Percentiles rank a stretch among this genome's conserved stretches.
Evolutionary conservation across 2,329 filamentous ascomycete genomes (phyloP).

Genomic region (Bipolaris cookei): DNA sequence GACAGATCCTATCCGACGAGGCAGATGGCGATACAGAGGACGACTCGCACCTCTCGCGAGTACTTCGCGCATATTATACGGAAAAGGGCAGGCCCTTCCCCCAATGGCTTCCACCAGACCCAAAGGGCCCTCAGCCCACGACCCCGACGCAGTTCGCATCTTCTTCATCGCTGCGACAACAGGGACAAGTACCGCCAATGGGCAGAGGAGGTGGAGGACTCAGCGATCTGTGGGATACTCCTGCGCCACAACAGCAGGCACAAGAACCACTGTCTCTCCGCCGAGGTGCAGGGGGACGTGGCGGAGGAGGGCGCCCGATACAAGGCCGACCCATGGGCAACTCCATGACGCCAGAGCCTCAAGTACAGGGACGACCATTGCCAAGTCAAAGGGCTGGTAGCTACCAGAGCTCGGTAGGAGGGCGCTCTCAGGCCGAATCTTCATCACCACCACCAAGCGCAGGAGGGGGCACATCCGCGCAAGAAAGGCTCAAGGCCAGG

Average conservation of each 20-base stretch:
- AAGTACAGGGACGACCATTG: conserved; percentile 62
- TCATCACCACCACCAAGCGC: conserved; percentile 50
- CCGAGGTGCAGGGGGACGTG: conserved; percentile 53
- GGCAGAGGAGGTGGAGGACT: conserved; percentile 54
- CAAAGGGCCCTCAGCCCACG: conserved; percentile 67
- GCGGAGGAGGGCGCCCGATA: conserved; percentile 39
- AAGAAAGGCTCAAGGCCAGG: conserved; percentile 81
- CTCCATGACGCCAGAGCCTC: conserved; percentile 43
- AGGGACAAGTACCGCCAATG: conserved; percentile 32
- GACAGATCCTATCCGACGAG: conserved; percentile 69
- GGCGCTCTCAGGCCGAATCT: conserved; percentile 45
- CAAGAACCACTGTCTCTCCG: conserved; percentile 53
- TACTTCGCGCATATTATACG: conserved; percentile 88
- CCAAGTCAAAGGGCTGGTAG: conserved; percentile 77
- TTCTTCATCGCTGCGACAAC: conserved; percentile 52
- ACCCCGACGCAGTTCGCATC: conserved; percentile 58
- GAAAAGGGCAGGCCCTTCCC: conserved; percentile 86
- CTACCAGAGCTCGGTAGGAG: conserved; percentile 64
- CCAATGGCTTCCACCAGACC: conserved; percentile 86
- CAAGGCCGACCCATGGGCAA: conserved; percentile 40
- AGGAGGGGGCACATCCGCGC: conserved; percentile 64
- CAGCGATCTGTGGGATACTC: conserved; percentile 65
- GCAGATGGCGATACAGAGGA: conserved; percentile 69
- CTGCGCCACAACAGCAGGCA: conserved; percentile 46
- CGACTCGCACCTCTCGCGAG: conserved; percentile 92